These are phyloP conservation scores for Beauveria sp. DNA, from an alignment of 2,329 filamentous ascomycete species.

Conservation along the genomic window DNA sequence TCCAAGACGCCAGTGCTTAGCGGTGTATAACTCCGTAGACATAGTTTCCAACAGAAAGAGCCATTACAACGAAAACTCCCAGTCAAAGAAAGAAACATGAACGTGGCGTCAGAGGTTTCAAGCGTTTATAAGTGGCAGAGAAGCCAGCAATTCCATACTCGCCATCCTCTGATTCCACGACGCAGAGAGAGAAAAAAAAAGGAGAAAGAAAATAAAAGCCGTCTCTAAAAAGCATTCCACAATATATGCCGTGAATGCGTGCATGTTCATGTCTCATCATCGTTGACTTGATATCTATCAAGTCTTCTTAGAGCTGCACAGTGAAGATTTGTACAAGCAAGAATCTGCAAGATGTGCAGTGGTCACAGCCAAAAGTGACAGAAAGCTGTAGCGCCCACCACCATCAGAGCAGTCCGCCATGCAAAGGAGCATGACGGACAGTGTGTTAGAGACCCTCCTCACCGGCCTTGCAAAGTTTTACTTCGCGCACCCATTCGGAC, in stretches of 20 bases:
- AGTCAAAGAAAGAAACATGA: conserved; percentile 7
- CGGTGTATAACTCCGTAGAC: conserved; percentile 10
- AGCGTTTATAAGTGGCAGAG: not conserved
- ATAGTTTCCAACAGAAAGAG: conserved; percentile 15
- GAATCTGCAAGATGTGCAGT: conserved; percentile 19
- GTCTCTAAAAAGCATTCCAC: conserved; percentile 14
- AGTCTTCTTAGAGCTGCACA: conserved; percentile 8
- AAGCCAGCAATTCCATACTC: not conserved
- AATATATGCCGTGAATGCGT: not conserved
- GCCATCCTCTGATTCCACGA: not conserved
- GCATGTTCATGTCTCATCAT: conserved; percentile 11
- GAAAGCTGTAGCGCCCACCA: not conserved
- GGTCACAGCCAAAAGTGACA: not conserved
- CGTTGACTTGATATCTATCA: conserved; percentile 11
- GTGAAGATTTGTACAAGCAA: conserved; percentile 10
- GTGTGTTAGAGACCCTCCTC: conserved; percentile 75
- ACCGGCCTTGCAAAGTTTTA: conserved; percentile 92
- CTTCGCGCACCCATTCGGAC: conserved; percentile 97
- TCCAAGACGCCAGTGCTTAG: conserved; percentile 11
- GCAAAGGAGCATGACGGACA: conserved; percentile 21
- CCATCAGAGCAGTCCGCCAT: conserved; percentile 22
- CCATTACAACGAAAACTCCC: not conserved
- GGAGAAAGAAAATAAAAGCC: conserved; percentile 3
- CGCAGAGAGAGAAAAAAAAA: not conserved
- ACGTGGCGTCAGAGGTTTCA: not conserved